Conservation (phyloP, 192 early-diverging fungal genomes). For the Backusella morwellensis region DNA sequence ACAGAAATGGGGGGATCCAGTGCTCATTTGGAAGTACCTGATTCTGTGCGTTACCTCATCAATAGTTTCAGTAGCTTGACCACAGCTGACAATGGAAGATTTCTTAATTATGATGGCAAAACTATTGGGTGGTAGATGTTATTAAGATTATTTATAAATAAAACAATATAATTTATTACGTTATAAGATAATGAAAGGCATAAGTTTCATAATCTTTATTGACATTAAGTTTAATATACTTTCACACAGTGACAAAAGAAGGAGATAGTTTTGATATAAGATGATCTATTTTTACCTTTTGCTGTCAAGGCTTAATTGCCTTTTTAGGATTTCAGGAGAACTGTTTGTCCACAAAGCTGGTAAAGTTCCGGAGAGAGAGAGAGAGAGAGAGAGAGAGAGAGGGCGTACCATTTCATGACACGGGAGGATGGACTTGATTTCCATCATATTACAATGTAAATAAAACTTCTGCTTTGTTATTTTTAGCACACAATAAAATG, state of each 20-base stretch:
- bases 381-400: too few relatives aligned
- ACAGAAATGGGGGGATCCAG: constrained; percentile 19
- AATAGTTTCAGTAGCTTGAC: background rate
- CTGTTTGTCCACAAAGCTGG: background rate
- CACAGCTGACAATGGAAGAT: constrained; percentile 3
- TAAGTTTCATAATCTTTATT: too few relatives aligned
- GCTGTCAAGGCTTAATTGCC: background rate
- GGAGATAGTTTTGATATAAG: background rate
- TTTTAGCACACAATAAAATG: too few relatives aligned
- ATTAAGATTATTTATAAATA: background rate
- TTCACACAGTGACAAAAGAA: background rate
- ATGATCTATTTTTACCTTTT: background rate
- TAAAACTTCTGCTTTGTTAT: too few relatives aligned
- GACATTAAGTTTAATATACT: too few relatives aligned
- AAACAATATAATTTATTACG: background rate
- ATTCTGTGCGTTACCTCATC: constrained; percentile 3
- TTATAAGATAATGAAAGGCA: too few relatives aligned
- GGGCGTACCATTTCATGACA: too few relatives aligned
- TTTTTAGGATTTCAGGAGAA: background rate
- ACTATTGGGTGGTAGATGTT: constrained; percentile 16
- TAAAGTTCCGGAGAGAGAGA: background rate
- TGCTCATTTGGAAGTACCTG: background rate
- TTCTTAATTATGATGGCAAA: constrained; percentile 13
- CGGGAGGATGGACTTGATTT: too few relatives aligned
- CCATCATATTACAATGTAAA: too few relatives aligned